Conservation (phyloP, 73 alveolate genomes). For the Symbiodinium natans region DNA sequence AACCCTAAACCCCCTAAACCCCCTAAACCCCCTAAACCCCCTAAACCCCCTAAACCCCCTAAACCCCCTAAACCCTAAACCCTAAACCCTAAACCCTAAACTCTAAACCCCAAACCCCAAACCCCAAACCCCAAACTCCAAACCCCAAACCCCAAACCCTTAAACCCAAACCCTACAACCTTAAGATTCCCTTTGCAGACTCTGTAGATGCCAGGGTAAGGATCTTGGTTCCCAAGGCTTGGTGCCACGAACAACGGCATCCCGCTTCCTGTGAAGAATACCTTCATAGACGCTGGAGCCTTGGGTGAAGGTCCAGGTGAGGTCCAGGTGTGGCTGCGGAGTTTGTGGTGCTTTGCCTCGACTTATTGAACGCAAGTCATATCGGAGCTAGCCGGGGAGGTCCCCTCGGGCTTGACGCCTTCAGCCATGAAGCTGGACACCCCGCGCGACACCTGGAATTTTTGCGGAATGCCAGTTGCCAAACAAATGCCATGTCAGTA, state of each 20-base stretch:
- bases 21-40: too few species aligned
- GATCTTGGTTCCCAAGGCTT: not conserved
- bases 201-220: too few species aligned
- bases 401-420: slow-evolving; percentile 13
- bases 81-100: too few species aligned
- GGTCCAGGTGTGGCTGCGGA: not conserved
- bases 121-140: too few species aligned
- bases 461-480: not conserved
- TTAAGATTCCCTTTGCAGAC: too few species aligned
- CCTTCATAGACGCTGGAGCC: slow-evolving; percentile 9
- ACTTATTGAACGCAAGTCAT: not conserved
- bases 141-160: too few species aligned
- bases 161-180: too few species aligned
- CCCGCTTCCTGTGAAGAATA: slow-evolving; percentile 19
- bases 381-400: not conserved
- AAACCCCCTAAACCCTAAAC: too few species aligned
- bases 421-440: slow-evolving; percentile 33
- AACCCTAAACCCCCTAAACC: too few species aligned
- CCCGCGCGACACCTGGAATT: not conserved
- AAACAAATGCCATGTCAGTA: not conserved
- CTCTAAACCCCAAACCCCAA: too few species aligned
- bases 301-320: not conserved
- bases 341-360: not conserved
- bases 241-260: slow-evolving; percentile 27
- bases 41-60: too few species aligned